phyloP scores from a whole-genome alignment of 2,329 filamentous ascomycete genomes.

The Colletotrichum costaricense region DNA sequence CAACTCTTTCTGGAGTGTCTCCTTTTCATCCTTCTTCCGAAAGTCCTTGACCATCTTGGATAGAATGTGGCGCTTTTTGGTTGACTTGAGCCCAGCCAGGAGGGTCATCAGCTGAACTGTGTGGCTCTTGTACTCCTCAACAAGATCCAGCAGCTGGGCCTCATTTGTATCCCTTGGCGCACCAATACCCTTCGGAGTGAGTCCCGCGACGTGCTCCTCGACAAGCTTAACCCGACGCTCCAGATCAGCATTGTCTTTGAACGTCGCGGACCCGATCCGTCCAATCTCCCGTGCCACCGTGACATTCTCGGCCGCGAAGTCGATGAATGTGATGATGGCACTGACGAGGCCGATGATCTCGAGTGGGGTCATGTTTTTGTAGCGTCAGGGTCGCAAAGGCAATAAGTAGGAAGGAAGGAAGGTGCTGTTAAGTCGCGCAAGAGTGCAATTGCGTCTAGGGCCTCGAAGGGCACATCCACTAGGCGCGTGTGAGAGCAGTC shows the following conservation, averaged over 20 bases:
- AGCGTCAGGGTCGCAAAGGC: not conserved
- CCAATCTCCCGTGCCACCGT: not conserved
- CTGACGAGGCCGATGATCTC: conserved; percentile 18
- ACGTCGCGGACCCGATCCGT: not conserved
- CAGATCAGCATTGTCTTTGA: not conserved
- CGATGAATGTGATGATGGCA: conserved; percentile 2
- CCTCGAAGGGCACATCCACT: accelerated
- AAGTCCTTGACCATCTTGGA: not conserved
- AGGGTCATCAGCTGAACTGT: not conserved
- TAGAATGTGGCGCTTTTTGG: not conserved
- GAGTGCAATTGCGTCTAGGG: accelerated
- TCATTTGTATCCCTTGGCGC: not conserved
- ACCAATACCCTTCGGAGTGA: not conserved
- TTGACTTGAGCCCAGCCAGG: not conserved
- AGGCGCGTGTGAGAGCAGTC: accelerated
- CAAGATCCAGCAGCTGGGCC: not conserved
- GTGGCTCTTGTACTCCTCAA: not conserved
- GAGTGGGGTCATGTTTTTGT: not conserved
- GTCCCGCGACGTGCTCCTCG: not conserved
- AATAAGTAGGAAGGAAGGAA: too few relatives aligned
- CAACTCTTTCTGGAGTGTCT: not conserved
- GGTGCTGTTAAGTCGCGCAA: too few relatives aligned
- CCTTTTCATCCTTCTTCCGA: not conserved
- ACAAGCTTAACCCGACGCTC: not conserved
- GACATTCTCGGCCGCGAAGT: conserved; percentile 17